A percentile compares a stretch with the other conserved stretches of the same genome.
Evolutionary conservation across 176 grass and related monocot genomes (phyloP).

Genomic region (Ampelocalamus luodianensis): DNA sequence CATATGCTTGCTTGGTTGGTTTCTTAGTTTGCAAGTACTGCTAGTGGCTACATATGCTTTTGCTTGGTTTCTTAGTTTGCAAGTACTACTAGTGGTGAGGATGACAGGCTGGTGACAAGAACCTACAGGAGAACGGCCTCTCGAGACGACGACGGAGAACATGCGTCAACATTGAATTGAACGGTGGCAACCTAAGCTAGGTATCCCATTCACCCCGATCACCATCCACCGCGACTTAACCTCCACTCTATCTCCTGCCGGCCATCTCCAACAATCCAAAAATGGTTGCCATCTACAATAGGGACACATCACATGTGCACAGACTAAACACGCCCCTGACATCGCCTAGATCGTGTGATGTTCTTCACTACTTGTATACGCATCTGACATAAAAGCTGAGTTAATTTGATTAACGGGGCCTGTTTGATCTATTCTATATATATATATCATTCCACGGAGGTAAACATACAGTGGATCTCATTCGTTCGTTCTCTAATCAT

Average conservation of each 20-base stretch:
- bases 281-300: conserved; percentile 16
- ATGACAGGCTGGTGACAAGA: not conserved
- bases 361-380: not conserved
- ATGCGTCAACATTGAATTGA: not conserved
- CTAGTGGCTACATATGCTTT: not conserved
- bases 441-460: too few species aligned
- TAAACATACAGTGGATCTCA: too few species aligned
- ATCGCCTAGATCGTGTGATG: not conserved
- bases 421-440: not conserved
- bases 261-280: conserved; percentile 23
- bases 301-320: not conserved
- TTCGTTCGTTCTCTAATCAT: not conserved
- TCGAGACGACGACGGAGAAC: not conserved
- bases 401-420: not conserved
- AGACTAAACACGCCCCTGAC: not conserved
- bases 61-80: too few species aligned
- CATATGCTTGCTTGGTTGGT: not conserved
- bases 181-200: not conserved
- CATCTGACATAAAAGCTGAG: not conserved
- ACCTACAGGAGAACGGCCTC: not conserved
- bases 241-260: conserved; percentile 35
- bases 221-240: not conserved
- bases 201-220: not conserved
- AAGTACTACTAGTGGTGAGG: not conserved
- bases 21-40: too few species aligned